phyloP scores from a whole-genome alignment of 2,329 filamentous ascomycete genomes.

The Massarina eburnea region DNA sequence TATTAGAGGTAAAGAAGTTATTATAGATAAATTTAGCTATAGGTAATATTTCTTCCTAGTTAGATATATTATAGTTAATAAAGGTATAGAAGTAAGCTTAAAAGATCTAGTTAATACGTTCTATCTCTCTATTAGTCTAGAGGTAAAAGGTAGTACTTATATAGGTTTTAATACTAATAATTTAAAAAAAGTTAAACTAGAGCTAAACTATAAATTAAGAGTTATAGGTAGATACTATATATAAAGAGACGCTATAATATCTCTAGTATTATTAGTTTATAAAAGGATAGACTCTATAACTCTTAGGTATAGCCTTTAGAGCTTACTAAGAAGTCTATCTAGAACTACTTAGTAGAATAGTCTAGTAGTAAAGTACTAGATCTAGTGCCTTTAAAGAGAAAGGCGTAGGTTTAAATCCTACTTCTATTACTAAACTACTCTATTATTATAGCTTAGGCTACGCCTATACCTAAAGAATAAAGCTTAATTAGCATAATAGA shows the following conservation, averaged over 20 bases:
- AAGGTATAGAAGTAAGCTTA: background rate
- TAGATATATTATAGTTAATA: background rate
- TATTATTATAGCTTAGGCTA: too few species aligned
- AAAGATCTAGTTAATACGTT: background rate
- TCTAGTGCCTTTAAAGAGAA: background rate
- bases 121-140: slow-evolving; percentile 3
- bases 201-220: background rate
- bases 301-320: too few species aligned
- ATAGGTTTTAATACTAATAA: background rate
- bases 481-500: too few species aligned
- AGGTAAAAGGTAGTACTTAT: background rate
- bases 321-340: too few species aligned
- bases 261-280: too few species aligned
- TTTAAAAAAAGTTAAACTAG: background rate
- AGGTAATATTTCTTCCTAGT: background rate
- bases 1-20: too few species aligned
- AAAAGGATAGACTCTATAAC: too few species aligned
- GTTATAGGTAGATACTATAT: background rate
- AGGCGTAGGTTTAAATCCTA: too few species aligned
- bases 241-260: too few species aligned
- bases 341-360: background rate
- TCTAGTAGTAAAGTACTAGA: background rate
- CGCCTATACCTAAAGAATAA: too few species aligned
- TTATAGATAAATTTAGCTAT: slow-evolving; percentile 1
- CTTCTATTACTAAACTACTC: too few species aligned